Base-by-base conservation (phyloP, 2,329 filamentous ascomycete genomes). In the Cladophialophora carrionii region DNA sequence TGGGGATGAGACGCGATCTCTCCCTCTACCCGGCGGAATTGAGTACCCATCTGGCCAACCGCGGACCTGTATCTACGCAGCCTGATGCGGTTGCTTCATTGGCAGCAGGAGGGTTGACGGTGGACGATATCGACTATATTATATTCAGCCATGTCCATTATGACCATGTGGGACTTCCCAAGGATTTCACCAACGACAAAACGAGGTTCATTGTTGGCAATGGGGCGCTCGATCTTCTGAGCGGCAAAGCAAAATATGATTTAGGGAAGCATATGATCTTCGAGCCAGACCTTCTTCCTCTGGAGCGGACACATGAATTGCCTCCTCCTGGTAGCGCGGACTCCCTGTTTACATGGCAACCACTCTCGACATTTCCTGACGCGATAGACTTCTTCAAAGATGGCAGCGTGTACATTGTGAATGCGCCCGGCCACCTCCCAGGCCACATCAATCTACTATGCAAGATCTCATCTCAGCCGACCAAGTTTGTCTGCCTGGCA, bases 141-240 rank as follows among this genome's bases (percentile, higher is more conserved):
- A 73, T 81, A 14, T 77, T 78, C 61, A 78, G 75, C 14, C 78
- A 81, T 71, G 76, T 79, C 66, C 53, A 77, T 68, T 61, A 67
- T 43, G 69, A 72, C 58, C 70, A 72, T 62, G 70, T 79, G n/a
- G 79, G 79, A 37, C 73, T 76, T 43, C 78, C 78, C 0, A 37
- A 46, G n/a, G 70, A 69, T 29, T 71, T 71, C 34, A 59, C 46
- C 48, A 68, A 68, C 60, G 26, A 56, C 17, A 66, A 66, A 5
- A 76, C 76, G 1, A 76, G 69, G 12, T 81, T 80, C 66, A 63
- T 81, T 4, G 74, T 80, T 56, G 79, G 80, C 26, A 57, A 68
- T 37, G 70, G 70, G 1, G 57, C 72, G 9, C 60, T 71, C 12
- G 65, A 66, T 55, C 67, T 73, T 14, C 57, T 72, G 4, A 63